Evolutionary conservation across 768 basidiomycete species (phyloP).

Genomic region (Phanerodontia chrysosporium): DNA sequence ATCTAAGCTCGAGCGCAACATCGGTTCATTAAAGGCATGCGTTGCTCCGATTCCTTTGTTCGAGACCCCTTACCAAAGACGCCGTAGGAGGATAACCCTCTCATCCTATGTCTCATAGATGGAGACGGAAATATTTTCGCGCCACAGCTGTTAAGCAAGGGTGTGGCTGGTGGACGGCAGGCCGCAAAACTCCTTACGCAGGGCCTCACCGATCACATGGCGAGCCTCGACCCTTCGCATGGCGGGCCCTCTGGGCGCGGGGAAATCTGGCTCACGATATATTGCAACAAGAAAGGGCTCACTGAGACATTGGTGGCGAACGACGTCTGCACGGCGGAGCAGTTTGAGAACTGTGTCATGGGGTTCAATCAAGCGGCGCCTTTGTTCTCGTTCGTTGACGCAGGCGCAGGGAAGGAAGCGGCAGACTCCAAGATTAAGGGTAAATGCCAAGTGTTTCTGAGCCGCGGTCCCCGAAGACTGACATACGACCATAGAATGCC

Average conservation of each 20-base stretch:
- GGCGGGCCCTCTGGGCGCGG: slow-evolving; percentile 21
- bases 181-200: slow-evolving; percentile 33
- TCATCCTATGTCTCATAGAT: slow-evolving; percentile 35
- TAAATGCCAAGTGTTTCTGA: slow-evolving; percentile 1
- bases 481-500: slow-evolving; percentile 41
- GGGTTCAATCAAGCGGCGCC: slow-evolving; percentile 39
- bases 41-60: slow-evolving; percentile 1
- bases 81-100: slow-evolving; percentile 35
- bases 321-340: slow-evolving; percentile 28
- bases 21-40: slow-evolving; percentile 28
- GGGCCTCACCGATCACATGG: slow-evolving; percentile 31
- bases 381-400: slow-evolving; percentile 38
- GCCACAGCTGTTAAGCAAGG: slow-evolving; percentile 26
- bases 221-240: slow-evolving; percentile 20
- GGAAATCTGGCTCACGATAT: slow-evolving; percentile 35
- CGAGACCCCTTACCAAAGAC: background rate
- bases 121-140: slow-evolving; percentile 39
- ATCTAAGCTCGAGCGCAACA: slow-evolving; percentile 27
- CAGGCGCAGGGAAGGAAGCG: slow-evolving; percentile 39
- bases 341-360: slow-evolving; percentile 33
- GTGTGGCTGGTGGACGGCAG: slow-evolving; percentile 31
- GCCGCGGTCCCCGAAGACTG: too few species aligned
- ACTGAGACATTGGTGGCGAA: slow-evolving; percentile 27
- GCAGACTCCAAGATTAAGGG: slow-evolving; percentile 41
- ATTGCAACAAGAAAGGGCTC: slow-evolving; percentile 33